These are phyloP conservation scores for Paracamarosporium sp. DNA, from an alignment of 2,329 filamentous ascomycete genomes.

Conservation along the genomic window DNA sequence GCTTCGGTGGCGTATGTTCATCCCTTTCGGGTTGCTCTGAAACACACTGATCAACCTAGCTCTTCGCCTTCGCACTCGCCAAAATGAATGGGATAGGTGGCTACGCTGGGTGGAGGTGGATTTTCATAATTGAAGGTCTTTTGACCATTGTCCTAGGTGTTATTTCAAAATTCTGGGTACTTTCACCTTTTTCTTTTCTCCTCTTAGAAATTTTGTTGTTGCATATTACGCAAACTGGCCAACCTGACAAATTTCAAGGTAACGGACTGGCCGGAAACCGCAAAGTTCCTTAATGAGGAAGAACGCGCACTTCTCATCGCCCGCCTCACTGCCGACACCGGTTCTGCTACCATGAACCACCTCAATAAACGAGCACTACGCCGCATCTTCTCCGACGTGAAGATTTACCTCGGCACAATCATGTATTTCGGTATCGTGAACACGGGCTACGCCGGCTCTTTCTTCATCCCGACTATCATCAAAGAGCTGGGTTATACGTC, in stretches of 20 bases:
- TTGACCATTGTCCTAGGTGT: conserved; percentile 47
- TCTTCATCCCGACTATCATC: conserved; percentile 52
- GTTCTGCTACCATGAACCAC: conserved; percentile 59
- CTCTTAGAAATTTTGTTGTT: no score
- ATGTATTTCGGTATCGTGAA: conserved; percentile 46
- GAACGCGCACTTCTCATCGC: conserved; percentile 37
- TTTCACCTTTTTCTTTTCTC: not conserved
- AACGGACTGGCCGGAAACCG: conserved; percentile 55
- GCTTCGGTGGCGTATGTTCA: conserved; percentile 46
- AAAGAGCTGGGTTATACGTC: conserved; percentile 48
- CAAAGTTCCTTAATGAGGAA: conserved; percentile 35
- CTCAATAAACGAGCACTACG: conserved; percentile 56
- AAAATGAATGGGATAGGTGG: conserved; percentile 65
- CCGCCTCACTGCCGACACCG: conserved; percentile 34
- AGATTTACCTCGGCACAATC: conserved; percentile 34
- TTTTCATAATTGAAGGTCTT: conserved; percentile 39
- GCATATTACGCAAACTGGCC: not conserved
- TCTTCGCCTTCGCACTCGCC: conserved; percentile 57
- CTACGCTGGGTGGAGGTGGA: conserved; percentile 45
- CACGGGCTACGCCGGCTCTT: conserved; percentile 53
- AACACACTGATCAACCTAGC: conserved; percentile 17
- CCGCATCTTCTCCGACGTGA: conserved; percentile 51
- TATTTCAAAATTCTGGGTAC: conserved; percentile 55
- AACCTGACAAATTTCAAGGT: conserved; percentile 24
- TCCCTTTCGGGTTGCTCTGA: not conserved